phyloP scores from a whole-genome alignment of 805 yeast genomes.

The Sugiyamaella americana region DNA sequence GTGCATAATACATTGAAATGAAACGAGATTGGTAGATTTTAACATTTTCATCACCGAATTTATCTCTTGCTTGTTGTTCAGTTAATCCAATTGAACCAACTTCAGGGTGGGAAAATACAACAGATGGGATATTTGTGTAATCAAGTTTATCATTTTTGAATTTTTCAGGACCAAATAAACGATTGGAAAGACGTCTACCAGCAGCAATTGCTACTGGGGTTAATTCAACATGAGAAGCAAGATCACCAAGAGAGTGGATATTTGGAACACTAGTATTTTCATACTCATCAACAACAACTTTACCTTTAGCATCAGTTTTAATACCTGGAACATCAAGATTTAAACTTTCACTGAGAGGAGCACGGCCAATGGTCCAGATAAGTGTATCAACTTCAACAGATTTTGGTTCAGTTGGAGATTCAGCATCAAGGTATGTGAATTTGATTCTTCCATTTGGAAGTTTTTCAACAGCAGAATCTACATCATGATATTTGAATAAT shows the following conservation, averaged over 20 bases:
- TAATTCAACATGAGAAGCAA: slow-evolving; percentile 78
- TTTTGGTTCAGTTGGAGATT: slow-evolving; percentile 33
- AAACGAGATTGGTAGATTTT: slow-evolving; percentile 79
- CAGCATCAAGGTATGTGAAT: slow-evolving; percentile 38
- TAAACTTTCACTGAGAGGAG: slow-evolving; percentile 56
- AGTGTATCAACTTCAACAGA: slow-evolving; percentile 66
- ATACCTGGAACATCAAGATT: slow-evolving; percentile 76
- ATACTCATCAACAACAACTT: slow-evolving; percentile 76
- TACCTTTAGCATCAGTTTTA: slow-evolving; percentile 50
- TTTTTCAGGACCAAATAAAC: slow-evolving; percentile 76
- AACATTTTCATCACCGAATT: slow-evolving; percentile 74
- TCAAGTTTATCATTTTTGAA: slow-evolving; percentile 76
- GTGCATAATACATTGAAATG: slow-evolving; percentile 89
- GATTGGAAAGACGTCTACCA: slow-evolving; percentile 87
- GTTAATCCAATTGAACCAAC: slow-evolving; percentile 89
- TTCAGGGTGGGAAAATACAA: slow-evolving; percentile 97
- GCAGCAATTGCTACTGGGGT: slow-evolving; percentile 99
- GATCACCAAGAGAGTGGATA: slow-evolving; percentile 88
- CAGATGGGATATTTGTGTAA: slow-evolving; percentile 84
- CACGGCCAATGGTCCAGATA: slow-evolving; percentile 94
- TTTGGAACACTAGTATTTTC: slow-evolving; percentile 71
- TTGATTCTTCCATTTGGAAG: slow-evolving; percentile 42
- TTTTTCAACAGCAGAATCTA: slow-evolving; percentile 28
- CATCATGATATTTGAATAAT: slow-evolving; percentile 43
- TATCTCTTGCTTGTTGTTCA: slow-evolving; percentile 66